Evolutionary conservation across 768 basidiomycete species (phyloP).

Genomic region (Lentinula sp.): DNA sequence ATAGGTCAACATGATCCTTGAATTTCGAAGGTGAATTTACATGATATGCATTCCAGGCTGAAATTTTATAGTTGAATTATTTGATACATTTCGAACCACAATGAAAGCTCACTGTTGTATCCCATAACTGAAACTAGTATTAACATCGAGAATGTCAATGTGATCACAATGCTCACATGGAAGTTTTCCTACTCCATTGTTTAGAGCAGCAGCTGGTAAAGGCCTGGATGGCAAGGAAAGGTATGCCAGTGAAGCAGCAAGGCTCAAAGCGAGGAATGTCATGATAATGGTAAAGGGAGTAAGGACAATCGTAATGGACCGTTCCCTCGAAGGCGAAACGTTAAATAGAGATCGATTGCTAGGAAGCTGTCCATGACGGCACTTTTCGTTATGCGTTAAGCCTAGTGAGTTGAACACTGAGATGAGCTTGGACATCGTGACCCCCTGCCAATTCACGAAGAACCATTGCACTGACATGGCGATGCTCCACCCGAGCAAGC

Average conservation of each 20-base stretch:
- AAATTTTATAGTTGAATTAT: not conserved
- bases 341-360: not conserved
- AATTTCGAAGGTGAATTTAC: slow-evolving; percentile 23
- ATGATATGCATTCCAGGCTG: slow-evolving; percentile 69
- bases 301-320: not conserved
- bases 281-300: not conserved
- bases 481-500: not conserved
- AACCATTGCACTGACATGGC: not conserved
- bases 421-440: not conserved
- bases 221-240: not conserved
- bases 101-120: slow-evolving; percentile 47
- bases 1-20: not conserved
- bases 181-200: slow-evolving; percentile 25
- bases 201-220: not conserved
- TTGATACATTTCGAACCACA: not conserved
- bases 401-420: not conserved
- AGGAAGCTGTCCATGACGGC: not conserved
- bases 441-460: not conserved
- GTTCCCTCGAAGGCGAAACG: not conserved
- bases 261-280: not conserved
- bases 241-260: not conserved
- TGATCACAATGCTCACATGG: slow-evolving; percentile 22
- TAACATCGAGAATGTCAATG: not conserved
- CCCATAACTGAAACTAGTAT: slow-evolving; percentile 39
- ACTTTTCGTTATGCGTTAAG: not conserved